Conservation (phyloP, 106 monocot species). For the Acorus gramineus region DNA sequence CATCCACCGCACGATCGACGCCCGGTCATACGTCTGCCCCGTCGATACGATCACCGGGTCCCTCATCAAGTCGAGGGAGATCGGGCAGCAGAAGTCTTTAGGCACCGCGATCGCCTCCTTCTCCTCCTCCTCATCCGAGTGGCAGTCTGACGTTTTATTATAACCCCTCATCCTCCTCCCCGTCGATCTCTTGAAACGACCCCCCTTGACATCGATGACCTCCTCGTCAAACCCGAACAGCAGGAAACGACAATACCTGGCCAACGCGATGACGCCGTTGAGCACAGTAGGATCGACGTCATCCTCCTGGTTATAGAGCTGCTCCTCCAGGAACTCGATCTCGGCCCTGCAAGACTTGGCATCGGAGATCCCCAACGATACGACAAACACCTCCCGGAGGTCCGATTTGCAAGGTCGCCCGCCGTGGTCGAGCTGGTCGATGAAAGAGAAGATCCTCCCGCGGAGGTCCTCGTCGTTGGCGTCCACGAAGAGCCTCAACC, state of each 20-base stretch:
- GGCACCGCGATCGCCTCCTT: slow-evolving; percentile 24
- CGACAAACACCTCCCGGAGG: slow-evolving; percentile 36
- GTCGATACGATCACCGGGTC: slow-evolving; percentile 42
- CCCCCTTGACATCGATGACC: too few relatives aligned
- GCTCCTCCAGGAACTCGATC: slow-evolving; percentile 79
- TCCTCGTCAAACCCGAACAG: slow-evolving; percentile 32
- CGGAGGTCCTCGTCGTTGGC: slow-evolving; percentile 40
- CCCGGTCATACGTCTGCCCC: slow-evolving; percentile 44
- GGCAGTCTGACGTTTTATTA: slow-evolving; percentile 7
- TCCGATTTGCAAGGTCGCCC: slow-evolving; percentile 20
- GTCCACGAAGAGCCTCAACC: slow-evolving; percentile 30
- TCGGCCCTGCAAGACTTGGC: slow-evolving; percentile 30
- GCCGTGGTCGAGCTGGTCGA: slow-evolving; percentile 41
- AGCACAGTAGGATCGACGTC: slow-evolving; percentile 42
- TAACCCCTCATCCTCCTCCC: background rate
- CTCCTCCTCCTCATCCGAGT: slow-evolving; percentile 2
- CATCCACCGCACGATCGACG: slow-evolving; percentile 39
- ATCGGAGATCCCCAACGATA: slow-evolving; percentile 30
- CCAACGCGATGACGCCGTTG: slow-evolving; percentile 48
- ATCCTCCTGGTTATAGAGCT: slow-evolving; percentile 52
- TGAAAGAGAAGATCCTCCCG: slow-evolving; percentile 33
- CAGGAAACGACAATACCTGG: slow-evolving; percentile 62
- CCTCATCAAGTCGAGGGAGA: slow-evolving; percentile 41
- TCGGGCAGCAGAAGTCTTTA: slow-evolving; percentile 56
- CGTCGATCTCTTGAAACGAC: background rate